A percentile compares a stretch with the other conserved stretches of the same genome.
phyloP scores from a whole-genome alignment of 768 basidiomycete genomes.

The Wakefieldia striispora region DNA sequence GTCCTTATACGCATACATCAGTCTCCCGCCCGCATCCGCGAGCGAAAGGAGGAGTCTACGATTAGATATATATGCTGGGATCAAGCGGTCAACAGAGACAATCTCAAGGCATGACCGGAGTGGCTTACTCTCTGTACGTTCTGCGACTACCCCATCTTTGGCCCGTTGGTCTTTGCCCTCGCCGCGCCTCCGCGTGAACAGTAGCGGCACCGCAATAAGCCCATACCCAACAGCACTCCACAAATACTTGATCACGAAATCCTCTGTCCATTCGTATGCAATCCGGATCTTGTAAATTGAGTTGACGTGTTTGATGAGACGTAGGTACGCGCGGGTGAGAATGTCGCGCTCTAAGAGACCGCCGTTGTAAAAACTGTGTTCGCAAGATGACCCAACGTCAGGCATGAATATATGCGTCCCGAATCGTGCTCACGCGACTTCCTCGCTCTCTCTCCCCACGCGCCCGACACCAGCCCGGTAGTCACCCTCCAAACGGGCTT shows the following conservation, averaged over 20 bases:
- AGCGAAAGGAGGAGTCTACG: constrained; percentile 86
- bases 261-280: constrained; percentile 93
- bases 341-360: constrained; percentile 82
- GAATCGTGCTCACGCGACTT: constrained; percentile 69
- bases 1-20: constrained; percentile 98
- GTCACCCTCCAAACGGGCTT: constrained; percentile 87
- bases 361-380: constrained; percentile 83
- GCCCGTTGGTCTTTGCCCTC: constrained; percentile 7
- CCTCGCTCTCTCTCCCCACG: constrained; percentile 86
- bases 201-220: constrained; percentile 86
- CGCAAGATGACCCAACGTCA: neutral
- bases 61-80: constrained; percentile 84
- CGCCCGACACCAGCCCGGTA: constrained; percentile 85
- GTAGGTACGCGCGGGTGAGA: constrained; percentile 70
- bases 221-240: constrained; percentile 94
- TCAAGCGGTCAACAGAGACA: neutral
- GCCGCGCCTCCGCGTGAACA: constrained; percentile 54
- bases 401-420: neutral
- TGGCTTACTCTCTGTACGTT: constrained; percentile 47
- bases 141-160: constrained; percentile 39
- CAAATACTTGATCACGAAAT: constrained; percentile 94
- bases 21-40: constrained; percentile 92
- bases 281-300: constrained; percentile 93
- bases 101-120: neutral
- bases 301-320: constrained; percentile 85